Conservation (phyloP, 2,329 filamentous ascomycete genomes). For the Aspergillus tanneri region DNA sequence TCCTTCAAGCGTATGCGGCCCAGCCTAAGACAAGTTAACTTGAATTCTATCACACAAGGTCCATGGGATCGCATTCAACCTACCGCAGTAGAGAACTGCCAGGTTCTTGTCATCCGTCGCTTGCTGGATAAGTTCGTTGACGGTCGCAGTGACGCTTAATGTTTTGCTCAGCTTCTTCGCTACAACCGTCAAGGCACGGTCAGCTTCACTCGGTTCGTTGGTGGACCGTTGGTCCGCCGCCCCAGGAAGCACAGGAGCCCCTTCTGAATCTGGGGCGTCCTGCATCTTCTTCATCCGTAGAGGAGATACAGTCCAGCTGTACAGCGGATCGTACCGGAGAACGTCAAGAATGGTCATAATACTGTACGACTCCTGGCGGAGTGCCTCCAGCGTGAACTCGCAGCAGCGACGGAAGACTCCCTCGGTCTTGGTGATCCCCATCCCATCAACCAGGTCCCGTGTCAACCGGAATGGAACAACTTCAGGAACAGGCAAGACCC, state of each 20-base stretch:
- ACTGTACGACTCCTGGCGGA: constrained; percentile 91
- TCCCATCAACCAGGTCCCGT: constrained; percentile 90
- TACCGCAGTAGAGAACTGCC: constrained; percentile 82
- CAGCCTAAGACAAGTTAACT: constrained; percentile 40
- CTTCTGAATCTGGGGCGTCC: constrained; percentile 50
- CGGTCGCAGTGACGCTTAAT: constrained; percentile 88
- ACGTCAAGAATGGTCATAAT: constrained; percentile 99
- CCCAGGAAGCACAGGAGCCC: constrained; percentile 35
- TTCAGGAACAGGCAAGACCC: constrained; percentile 92
- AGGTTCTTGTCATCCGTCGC: constrained; percentile 90
- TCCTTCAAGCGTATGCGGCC: constrained; percentile 50
- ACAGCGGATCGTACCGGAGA: constrained; percentile 93
- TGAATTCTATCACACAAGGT: background rate
- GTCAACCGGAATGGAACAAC: constrained; percentile 94
- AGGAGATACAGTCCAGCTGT: constrained; percentile 88
- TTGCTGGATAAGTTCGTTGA: constrained; percentile 95
- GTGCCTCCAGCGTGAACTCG: constrained; percentile 91
- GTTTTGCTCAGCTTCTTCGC: constrained; percentile 95
- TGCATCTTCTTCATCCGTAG: constrained; percentile 66
- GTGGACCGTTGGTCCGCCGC: constrained; percentile 39
- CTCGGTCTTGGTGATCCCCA: constrained; percentile 93
- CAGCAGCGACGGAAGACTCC: constrained; percentile 97
- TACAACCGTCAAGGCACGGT: constrained; percentile 86
- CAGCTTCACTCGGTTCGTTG: constrained; percentile 74
- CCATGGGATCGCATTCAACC: constrained; percentile 27